Base-by-base conservation (phyloP, 2,329 filamentous ascomycete genomes). In the Dactylellina drechsleri region DNA sequence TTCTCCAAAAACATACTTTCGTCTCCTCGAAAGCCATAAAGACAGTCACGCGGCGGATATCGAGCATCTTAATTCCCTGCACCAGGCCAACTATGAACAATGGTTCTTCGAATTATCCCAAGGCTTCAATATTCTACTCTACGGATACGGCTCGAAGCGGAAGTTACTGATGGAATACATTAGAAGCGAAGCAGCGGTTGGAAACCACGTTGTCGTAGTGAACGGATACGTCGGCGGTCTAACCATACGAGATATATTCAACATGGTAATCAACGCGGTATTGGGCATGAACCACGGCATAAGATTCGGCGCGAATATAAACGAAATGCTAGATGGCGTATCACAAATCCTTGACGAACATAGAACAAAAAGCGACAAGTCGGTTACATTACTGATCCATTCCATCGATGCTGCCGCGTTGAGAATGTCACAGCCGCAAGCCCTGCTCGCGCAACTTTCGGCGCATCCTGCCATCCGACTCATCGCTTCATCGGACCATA, bases 1-100 rank as follows among this genome's bases (percentile, higher is more conserved):
- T 67, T 93, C 91, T 0, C 93, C 97, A 80, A 93, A 98, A 68
- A 92, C 97, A 80, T 99, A 95, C 82, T 96, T 96, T 79, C 85
- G 87, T 52, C 83, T 90, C 31, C 84, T 92, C 31, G 86, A 87
- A 28, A 84, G 86, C 41, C 88, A 89, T 77, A 80, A 85, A 71
- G 91, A 96, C 78, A 87, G 87, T 0, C 93, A 97, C 81, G 84
- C 84, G 40, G 82, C 85, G 1, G 91, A 96, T 77, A 87, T 91
- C 59, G 85, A 87, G 16, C 90, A 91, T 77, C 84, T 99, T 26
- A 85, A 91, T 77, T 86, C 88, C 5, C 83, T 97, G 20, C 94
- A 98, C 80, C 85, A 88, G 52, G 88, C 91, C 75, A 92, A 91
- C 0, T 98, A 97, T 81, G 87, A 90, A 1, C 95, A 98, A 81